Evolutionary conservation across 495 filamentous ascomycete species (phyloP).

Genomic region (Penicillium longicatenatum): DNA sequence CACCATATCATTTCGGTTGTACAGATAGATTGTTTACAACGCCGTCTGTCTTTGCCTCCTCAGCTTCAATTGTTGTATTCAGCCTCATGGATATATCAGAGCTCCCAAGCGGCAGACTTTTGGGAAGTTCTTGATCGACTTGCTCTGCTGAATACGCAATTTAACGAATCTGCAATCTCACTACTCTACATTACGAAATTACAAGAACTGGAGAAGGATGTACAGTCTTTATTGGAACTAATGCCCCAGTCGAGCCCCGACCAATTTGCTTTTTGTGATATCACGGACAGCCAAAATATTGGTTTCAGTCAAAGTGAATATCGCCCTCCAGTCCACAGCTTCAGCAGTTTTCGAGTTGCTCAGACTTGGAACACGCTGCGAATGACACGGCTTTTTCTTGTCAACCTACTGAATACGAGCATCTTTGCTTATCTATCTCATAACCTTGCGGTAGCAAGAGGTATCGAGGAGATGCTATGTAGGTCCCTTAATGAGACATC

Average conservation of each 20-base stretch:
- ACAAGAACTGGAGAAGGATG: neutral
- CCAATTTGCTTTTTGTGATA: neutral
- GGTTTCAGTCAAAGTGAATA: neutral
- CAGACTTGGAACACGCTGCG: constrained; percentile 10
- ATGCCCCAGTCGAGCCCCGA: constrained; percentile 2
- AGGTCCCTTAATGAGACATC: neutral
- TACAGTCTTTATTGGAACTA: neutral
- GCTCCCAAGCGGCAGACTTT: neutral
- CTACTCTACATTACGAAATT: neutral
- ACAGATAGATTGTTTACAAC: constrained; percentile 7
- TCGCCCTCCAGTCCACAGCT: neutral
- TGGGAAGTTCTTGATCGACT: constrained; percentile 4
- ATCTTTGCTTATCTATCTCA: neutral
- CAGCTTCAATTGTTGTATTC: constrained; percentile 3
- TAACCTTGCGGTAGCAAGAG: neutral
- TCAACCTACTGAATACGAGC: neutral
- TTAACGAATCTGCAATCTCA: neutral
- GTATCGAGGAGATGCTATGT: neutral
- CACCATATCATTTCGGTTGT: constrained; percentile 7
- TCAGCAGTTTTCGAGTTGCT: constrained; percentile 4
- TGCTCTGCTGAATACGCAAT: constrained; percentile 1
- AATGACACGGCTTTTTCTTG: neutral
- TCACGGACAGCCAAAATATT: neutral
- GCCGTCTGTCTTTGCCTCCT: neutral
- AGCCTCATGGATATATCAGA: constrained; percentile 1